Evolutionary conservation across 306 rosid genomes (phyloP), one percentile per base, ranked within the genome.

Genomic region (Dalbergia cultrata): DNA sequence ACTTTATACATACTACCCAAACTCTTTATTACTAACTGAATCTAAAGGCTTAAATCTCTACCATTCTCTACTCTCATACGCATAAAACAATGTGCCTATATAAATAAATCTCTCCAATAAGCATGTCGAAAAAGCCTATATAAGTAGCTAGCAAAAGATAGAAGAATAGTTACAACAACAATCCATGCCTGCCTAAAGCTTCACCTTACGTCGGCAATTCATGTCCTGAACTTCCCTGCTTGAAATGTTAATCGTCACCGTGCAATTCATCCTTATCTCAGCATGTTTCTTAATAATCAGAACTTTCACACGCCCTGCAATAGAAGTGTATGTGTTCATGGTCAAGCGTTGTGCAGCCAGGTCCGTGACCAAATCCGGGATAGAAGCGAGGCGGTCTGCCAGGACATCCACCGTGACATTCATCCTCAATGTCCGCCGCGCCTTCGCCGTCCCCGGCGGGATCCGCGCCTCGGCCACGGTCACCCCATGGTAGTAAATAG

Each of bases 231-330:
- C 75, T 11, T 71, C 74, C 74, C 13, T 82, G 72, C 72, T 86
- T 12, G 86, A 26, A 50, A 92, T 84, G 58, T 81, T 74, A 71
- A 87, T 75, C 0, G 74, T 57, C 70, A 87, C 13, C 3, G 85
- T 84, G 44, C 97, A 92, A 72, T 87, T 87, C 92, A 90, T 83
- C 57, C 77, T 87, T 39, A 92, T 75, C 13, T 63, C 85, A 43
- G 87, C 89, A 75, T 89, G 90, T 72, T 75, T 89, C 79, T 88
- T 87, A 17, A 90, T 57, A 17, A 84, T 13, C 85, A 88, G 60
- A 12, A 90, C 12, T 50, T 92, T 89, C 18, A 84, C 93, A 33
- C 87, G 81, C 21, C 94, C 97, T 1, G 94, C 79, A 73, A 92
- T 53, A 9, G 81, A 70, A 0, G 94, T 86, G 18, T 78, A 92